Conservation (phyloP, 768 basidiomycete species). For the Collybiopsis luxurians region DNA sequence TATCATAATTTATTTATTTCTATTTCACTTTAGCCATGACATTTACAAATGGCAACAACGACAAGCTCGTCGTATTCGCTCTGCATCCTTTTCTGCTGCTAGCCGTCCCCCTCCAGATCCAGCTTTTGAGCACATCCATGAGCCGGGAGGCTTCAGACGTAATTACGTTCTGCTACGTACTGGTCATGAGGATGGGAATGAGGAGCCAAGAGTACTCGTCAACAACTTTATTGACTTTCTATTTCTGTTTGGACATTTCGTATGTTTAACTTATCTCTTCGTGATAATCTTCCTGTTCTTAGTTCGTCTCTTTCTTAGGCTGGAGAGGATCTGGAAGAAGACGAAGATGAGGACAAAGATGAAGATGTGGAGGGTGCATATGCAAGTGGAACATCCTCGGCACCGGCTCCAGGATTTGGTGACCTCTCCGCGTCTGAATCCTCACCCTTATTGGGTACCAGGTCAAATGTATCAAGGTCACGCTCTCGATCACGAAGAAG, state of each 20-base stretch:
- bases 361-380: constrained; percentile 19
- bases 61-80: constrained; percentile 56
- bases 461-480: constrained; percentile 28
- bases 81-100: constrained; percentile 67
- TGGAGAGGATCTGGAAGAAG: constrained; percentile 88
- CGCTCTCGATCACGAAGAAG: constrained; percentile 56
- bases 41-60: constrained; percentile 94
- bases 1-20: constrained; percentile 1
- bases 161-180: constrained; percentile 80
- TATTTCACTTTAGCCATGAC: constrained; percentile 56
- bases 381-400: not conserved
- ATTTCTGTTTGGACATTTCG: constrained; percentile 94
- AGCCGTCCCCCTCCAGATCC: constrained; percentile 57
- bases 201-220: constrained; percentile 55
- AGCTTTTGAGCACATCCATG: constrained; percentile 88
- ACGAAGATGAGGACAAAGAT: constrained; percentile 57
- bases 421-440: constrained; percentile 20
- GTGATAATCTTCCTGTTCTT: not conserved
- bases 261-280: constrained; percentile 37
- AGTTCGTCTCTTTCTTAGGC: constrained; percentile 48
- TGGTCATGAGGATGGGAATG: constrained; percentile 54
- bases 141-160: constrained; percentile 92
- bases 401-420: constrained; percentile 19
- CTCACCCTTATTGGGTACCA: constrained; percentile 45
- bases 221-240: constrained; percentile 95